phyloP scores from a whole-genome alignment of 768 basidiomycete species.

The Macrolepiota fuliginosa region DNA sequence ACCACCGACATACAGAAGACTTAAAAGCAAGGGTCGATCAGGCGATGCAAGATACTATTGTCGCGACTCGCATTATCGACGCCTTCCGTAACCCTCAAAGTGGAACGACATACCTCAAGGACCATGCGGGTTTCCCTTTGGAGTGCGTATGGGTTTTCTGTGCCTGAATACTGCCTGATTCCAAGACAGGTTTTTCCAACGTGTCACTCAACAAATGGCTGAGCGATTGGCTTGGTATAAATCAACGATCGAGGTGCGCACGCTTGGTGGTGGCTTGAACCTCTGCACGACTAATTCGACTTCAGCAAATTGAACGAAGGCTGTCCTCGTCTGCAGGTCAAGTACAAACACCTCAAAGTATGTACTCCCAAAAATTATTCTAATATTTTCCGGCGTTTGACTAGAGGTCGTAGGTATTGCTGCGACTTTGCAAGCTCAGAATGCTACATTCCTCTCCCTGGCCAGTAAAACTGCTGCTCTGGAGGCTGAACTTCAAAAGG shows the following conservation, averaged over 20 bases:
- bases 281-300: background rate
- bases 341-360: conserved; percentile 77
- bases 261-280: background rate
- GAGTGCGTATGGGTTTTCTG: conserved; percentile 48
- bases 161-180: background rate
- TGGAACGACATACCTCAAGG: conserved; percentile 67
- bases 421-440: conserved; percentile 77
- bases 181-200: conserved; percentile 60
- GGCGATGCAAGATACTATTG: conserved; percentile 77
- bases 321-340: conserved; percentile 64
- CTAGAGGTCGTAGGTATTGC: conserved; percentile 51
- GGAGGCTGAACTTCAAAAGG: conserved; percentile 72
- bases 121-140: conserved; percentile 77
- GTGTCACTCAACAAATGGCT: conserved; percentile 69
- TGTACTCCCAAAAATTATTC: conserved; percentile 11
- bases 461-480: conserved; percentile 74
- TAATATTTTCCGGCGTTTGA: conserved; percentile 1
- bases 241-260: conserved; percentile 67
- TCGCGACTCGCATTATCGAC: conserved; percentile 74
- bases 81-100: conserved; percentile 76
- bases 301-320: conserved; percentile 81
- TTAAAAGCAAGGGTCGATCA: conserved; percentile 74
- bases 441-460: conserved; percentile 71
- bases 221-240: conserved; percentile 78
- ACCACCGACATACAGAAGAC: conserved; percentile 65